These are phyloP conservation scores for Solanum arcanum DNA, from an alignment of 257 asterid genomes.

Conservation along the genomic window DNA sequence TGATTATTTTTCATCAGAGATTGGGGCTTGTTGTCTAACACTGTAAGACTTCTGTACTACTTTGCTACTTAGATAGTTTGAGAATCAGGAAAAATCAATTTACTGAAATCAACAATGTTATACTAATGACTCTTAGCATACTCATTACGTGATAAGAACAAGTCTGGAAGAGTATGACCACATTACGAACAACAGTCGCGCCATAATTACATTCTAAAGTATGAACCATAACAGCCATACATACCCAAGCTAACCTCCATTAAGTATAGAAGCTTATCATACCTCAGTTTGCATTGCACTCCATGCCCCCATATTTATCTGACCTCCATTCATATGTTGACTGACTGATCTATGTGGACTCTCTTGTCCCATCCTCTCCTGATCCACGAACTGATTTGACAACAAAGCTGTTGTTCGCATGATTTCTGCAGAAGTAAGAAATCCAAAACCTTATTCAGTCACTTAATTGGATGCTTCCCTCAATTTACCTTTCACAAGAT, in stretches of 20 bases:
- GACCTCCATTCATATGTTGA: conserved; percentile 47
- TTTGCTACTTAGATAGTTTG: background rate
- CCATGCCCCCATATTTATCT: conserved; percentile 38
- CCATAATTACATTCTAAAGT: background rate
- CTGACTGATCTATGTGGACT: conserved; percentile 32
- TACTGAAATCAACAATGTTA: background rate
- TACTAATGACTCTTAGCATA: background rate
- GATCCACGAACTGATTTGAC: conserved; percentile 40
- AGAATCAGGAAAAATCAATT: background rate
- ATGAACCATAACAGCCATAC: background rate
- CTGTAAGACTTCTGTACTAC: background rate
- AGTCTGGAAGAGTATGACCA: background rate
- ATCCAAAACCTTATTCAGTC: background rate
- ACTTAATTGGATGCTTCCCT: background rate
- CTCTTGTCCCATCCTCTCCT: conserved; percentile 45
- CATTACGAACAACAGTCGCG: background rate
- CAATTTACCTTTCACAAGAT: background rate
- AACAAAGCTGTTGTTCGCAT: conserved; percentile 36
- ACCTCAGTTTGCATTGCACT: conserved; percentile 55
- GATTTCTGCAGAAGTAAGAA: conserved; percentile 37
- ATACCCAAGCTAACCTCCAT: background rate
- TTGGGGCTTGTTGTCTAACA: background rate
- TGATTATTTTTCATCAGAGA: background rate
- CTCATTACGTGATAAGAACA: background rate
- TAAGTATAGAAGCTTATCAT: background rate